Base-by-base conservation (phyloP, 208 protist genomes). In the Crithidia fasciculata region DNA sequence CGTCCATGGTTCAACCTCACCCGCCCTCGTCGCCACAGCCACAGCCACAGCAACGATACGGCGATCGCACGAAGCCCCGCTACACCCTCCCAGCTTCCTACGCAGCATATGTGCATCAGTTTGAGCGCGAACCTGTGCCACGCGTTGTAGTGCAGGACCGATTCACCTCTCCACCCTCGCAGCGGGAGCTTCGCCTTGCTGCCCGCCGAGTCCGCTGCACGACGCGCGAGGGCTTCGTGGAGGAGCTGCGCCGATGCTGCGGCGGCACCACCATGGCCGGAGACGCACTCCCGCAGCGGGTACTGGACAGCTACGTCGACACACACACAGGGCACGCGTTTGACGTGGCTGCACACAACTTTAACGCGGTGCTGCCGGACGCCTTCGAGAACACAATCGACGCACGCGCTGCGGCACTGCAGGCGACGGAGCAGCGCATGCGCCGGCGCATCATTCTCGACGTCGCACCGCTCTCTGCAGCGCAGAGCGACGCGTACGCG, bases 361-460 rank as follows among this genome's bases (percentile, higher is more conserved):
- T 52, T 54, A 83, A 81, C 58, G 60, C 62, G 1, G 63, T 66
- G 8, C n/a, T 72, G 5, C 45, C 50, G 12, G 59, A 84, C 54
- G 64, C 81, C 6, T 83, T 81, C 54, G 49, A 53, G 37, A 44
- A 62, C 47, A 79, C 54, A 39, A n/a, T 75, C 1, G 72, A 41
- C 15, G 74, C 54, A 45, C 76, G 76, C 0, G 60, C 58, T 13
- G 78, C 76, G 4, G 15, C 15, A 6, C 68, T 88, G 36, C 63
- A 64, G 43, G 65, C 66, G 15, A 72, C 40, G 28, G 80, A 85
- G 61, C 37, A 65, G 40, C 76, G 84, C 36, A 85, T 85, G 74
- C 73, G 66, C 50, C 47, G 55, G 8, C 47, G 69, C 9, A 49
- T 88, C 5, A 69, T 88, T 9, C 55, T 67, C 2, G 49, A 67